Evolutionary conservation across 768 basidiomycete genomes (phyloP).

Genomic region (Tephrocybe sp.): DNA sequence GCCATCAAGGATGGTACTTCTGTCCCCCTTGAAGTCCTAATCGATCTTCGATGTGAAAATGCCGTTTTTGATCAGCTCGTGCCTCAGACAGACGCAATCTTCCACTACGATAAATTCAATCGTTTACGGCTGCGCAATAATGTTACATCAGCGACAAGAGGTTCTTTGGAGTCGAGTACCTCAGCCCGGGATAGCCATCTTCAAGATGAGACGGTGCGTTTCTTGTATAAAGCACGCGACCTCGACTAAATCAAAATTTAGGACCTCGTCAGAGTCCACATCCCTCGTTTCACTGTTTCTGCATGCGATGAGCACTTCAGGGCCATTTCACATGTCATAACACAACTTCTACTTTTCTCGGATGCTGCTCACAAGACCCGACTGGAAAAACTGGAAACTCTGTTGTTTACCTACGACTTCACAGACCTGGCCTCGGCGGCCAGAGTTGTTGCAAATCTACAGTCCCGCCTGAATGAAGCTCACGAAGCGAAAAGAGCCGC

Average conservation of each 20-base stretch:
- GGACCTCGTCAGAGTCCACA: slow-evolving; percentile 80
- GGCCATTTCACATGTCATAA: slow-evolving; percentile 83
- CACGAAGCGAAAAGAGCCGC: slow-evolving; percentile 48
- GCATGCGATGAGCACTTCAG: slow-evolving; percentile 81
- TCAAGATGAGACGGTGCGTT: slow-evolving; percentile 59
- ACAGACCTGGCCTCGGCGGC: slow-evolving; percentile 72
- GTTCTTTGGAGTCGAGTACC: slow-evolving; percentile 35
- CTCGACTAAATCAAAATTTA: slow-evolving; percentile 25
- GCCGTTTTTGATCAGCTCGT: slow-evolving; percentile 85
- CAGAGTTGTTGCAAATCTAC: slow-evolving; percentile 66
- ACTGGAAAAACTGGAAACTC: slow-evolving; percentile 72
- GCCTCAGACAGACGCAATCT: slow-evolving; percentile 79
- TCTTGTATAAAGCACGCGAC: not conserved
- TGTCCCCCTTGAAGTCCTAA: slow-evolving; percentile 87
- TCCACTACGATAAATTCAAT: slow-evolving; percentile 95
- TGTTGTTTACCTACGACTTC: slow-evolving; percentile 88
- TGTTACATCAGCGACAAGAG: slow-evolving; percentile 47
- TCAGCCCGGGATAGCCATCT: slow-evolving; percentile 45
- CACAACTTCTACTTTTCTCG: slow-evolving; percentile 84
- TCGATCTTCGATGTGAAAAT: slow-evolving; percentile 82
- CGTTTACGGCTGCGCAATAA: slow-evolving; percentile 78
- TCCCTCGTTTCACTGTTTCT: slow-evolving; percentile 84
- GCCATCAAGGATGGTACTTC: slow-evolving; percentile 44
- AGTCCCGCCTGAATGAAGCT: slow-evolving; percentile 65
- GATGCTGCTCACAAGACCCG: slow-evolving; percentile 82